Base-by-base conservation (phyloP, 1,139 yeast species). In the Lodderomyces orthopsilosis region DNA sequence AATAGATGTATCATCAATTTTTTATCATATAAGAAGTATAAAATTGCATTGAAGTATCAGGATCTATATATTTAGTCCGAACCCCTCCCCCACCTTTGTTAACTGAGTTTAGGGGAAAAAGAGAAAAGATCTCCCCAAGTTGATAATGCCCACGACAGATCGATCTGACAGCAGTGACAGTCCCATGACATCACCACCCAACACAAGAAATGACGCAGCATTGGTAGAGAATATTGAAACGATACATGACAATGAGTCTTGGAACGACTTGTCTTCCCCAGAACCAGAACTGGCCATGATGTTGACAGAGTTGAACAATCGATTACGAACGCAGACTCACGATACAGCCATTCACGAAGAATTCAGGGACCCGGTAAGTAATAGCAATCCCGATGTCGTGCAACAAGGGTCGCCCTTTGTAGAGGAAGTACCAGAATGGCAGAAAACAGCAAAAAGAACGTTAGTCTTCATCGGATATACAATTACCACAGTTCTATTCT, bases 401-500 rank as follows among this genome's bases (percentile, higher is more conserved):
- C 26, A 19, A 10, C 18, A 14, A 23, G 18, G 37, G 14, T 19
- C 26, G 2, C 26, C 4, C 4, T 4, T 26, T 6, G 4, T 4
- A 6, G 15, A 18, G 36, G 28, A 24, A 6, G 24, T 28, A 2
- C 24, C 39, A 6, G 17, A 28, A 19, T 27, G 27, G 12, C 33
- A 30, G 15, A 39, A 37, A 35, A 42, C 44, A 38, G 22, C 26
- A 2, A 26, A 36, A 9, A 44, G 34, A 23, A 38, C 47, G 5
- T 40, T 45, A 27, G 17, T 45, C 15, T 45, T 47, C 28, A 37
- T 47, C 18, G 50, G 50, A 6, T 47, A 47, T 35, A 42, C 48
- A 32, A 39, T 47, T 19, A 44, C 50, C n/a, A 47, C 50, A n/a
- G 35, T 45, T 13, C 15, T 35, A 9, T 47, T 47, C 28, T 44